Conservation (phyloP, 306 rosid genomes). For the Trifolium pratense region DNA sequence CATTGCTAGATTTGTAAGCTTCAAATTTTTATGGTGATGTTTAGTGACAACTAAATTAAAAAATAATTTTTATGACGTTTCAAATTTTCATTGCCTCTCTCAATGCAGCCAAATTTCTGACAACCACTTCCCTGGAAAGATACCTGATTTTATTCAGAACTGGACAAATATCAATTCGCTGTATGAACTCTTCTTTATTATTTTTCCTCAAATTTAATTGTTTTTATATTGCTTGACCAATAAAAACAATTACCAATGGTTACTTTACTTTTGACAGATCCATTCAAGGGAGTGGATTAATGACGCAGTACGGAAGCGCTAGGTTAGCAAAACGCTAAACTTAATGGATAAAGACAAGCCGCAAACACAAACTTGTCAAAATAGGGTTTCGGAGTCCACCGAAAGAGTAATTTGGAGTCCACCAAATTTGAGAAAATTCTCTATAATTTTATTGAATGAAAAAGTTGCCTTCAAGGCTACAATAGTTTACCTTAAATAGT, state of each 20-base stretch:
- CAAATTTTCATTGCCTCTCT: neutral
- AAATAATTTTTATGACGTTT: neutral
- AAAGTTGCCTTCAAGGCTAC: too few species aligned
- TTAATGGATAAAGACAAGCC: too few species aligned
- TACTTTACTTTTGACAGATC: slow-evolving; percentile 48
- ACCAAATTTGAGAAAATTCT: too few species aligned
- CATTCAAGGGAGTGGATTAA: slow-evolving; percentile 80
- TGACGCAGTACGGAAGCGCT: too few species aligned
- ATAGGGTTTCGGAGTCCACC: too few species aligned
- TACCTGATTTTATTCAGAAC: slow-evolving; percentile 64
- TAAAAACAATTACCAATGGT: neutral
- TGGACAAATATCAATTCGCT: slow-evolving; percentile 61
- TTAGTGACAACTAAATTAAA: neutral
- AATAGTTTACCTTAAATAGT: too few species aligned
- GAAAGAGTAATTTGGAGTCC: too few species aligned
- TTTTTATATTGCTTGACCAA: slow-evolving; percentile 30
- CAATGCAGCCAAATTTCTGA: slow-evolving; percentile 63
- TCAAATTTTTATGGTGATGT: neutral
- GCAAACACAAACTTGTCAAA: too few species aligned
- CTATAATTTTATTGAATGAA: too few species aligned
- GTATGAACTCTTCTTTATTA: slow-evolving; percentile 38
- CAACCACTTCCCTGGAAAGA: slow-evolving; percentile 61
- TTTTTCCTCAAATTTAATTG: neutral
- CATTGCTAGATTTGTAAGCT: slow-evolving; percentile 63
- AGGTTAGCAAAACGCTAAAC: too few species aligned